phyloP scores from a whole-genome alignment of 2,329 filamentous ascomycete species.

The Trichoderma sp. region DNA sequence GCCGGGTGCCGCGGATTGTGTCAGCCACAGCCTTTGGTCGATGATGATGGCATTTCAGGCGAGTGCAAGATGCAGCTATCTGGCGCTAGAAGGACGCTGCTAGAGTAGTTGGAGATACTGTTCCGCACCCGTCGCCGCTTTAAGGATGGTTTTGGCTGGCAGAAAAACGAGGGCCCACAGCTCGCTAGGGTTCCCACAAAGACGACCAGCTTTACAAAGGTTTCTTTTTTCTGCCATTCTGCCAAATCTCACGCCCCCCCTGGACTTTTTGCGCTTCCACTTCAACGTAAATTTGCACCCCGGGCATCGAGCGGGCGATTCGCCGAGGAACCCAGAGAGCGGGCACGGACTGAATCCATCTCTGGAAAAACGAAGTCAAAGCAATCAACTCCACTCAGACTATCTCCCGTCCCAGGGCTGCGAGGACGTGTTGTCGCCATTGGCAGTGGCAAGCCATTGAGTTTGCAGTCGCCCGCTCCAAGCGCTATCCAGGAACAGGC shows the following conservation, averaged over 20 bases:
- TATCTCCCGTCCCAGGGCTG: not conserved
- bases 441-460: not conserved
- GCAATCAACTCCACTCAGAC: not conserved
- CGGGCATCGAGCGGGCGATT: not conserved
- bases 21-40: not conserved
- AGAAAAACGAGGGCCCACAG: not conserved
- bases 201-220: not conserved
- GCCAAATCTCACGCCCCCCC: not conserved
- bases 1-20: slow-evolving; percentile 8
- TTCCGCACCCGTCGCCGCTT: slow-evolving; percentile 12
- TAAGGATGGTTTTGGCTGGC: not conserved
- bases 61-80: slow-evolving; percentile 1
- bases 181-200: not conserved
- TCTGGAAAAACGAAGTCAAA: not conserved
- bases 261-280: not conserved
- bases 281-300: not conserved
- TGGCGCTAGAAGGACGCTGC: slow-evolving; percentile 4
- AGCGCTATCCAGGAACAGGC: not conserved
- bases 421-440: not conserved
- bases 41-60: slow-evolving; percentile 8
- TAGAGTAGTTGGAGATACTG: not conserved
- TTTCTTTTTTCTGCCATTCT: slow-evolving; percentile 11
- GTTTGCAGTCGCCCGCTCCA: not conserved
- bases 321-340: not conserved
- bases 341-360: not conserved